These are phyloP conservation scores for Protomyces macrosporus DNA, from an alignment of 1,139 yeast genomes.

Conservation along the genomic window DNA sequence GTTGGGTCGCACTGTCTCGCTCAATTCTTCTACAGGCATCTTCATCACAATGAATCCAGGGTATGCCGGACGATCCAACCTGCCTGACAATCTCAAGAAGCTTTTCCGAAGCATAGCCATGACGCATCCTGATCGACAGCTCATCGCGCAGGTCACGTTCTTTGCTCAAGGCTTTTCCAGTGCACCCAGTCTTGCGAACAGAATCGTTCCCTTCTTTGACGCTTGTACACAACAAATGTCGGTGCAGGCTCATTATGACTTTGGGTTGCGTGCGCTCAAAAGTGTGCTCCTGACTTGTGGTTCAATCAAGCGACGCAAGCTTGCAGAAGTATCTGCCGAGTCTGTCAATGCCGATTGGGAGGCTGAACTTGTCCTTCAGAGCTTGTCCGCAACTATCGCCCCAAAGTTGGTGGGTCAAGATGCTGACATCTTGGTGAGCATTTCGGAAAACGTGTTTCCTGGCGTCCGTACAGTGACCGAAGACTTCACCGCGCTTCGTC, in stretches of 20 bases:
- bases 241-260: slow-evolving; percentile 73
- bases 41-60: slow-evolving; percentile 92
- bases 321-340: neutral
- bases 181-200: slow-evolving; percentile 47
- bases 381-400: slow-evolving; percentile 55
- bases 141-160: slow-evolving; percentile 67
- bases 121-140: slow-evolving; percentile 62
- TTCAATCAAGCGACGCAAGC: slow-evolving; percentile 40
- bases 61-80: slow-evolving; percentile 71
- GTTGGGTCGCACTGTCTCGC: slow-evolving; percentile 45
- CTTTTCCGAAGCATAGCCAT: slow-evolving; percentile 72
- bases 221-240: slow-evolving; percentile 45
- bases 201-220: slow-evolving; percentile 55
- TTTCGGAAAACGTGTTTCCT: slow-evolving; percentile 39
- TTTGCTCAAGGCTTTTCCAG: slow-evolving; percentile 64
- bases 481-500: slow-evolving; percentile 32
- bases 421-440: slow-evolving; percentile 40
- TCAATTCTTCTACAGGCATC: slow-evolving; percentile 50
- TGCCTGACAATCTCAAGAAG: slow-evolving; percentile 83
- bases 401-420: slow-evolving; percentile 63
- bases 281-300: slow-evolving; percentile 61
- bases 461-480: slow-evolving; percentile 33
- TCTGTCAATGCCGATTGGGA: slow-evolving; percentile 38
- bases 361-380: slow-evolving; percentile 45
- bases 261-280: slow-evolving; percentile 79